Evolutionary conservation across 345 rosid species (phyloP).

Genomic region (Cochlearia excelsa): DNA sequence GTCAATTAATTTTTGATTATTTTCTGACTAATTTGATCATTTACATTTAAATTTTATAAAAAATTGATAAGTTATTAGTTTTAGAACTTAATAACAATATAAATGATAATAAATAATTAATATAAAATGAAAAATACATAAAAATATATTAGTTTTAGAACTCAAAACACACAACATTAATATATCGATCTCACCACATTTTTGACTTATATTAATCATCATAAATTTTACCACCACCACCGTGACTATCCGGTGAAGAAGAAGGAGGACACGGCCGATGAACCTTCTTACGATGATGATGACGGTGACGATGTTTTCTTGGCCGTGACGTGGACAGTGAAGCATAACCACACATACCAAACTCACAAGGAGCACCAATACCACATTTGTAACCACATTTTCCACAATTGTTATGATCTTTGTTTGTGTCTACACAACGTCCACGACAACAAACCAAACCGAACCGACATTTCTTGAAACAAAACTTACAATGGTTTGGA

Average conservation of each 20-base stretch:
- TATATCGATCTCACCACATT: slow-evolving; percentile 1
- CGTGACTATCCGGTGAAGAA: slow-evolving; percentile 22
- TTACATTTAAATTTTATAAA: no score
- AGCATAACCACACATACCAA: slow-evolving; percentile 41
- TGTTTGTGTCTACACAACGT: slow-evolving; percentile 28
- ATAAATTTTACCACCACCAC: slow-evolving; percentile 3
- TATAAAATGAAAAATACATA: no score
- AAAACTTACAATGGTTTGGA: slow-evolving; percentile 35
- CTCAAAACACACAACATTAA: no score
- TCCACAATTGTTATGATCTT: slow-evolving; percentile 32
- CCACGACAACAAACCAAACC: slow-evolving; percentile 27
- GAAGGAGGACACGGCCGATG: slow-evolving; percentile 22
- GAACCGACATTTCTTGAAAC: slow-evolving; percentile 28
- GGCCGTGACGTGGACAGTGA: slow-evolving; percentile 23
- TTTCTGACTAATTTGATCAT: no score
- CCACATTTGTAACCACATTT: slow-evolving; percentile 34
- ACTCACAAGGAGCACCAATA: slow-evolving; percentile 32
- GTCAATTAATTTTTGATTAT: no score
- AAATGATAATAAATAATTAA: no score
- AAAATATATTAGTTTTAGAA: no score
- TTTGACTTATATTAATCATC: slow-evolving; percentile 27
- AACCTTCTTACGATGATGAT: slow-evolving; percentile 14
- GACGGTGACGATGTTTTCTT: slow-evolving; percentile 19
- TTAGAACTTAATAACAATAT: no score
- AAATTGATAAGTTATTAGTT: no score